Base-by-base conservation (phyloP, 306 rosid species). In the Gynostemma pentaphyllum region DNA sequence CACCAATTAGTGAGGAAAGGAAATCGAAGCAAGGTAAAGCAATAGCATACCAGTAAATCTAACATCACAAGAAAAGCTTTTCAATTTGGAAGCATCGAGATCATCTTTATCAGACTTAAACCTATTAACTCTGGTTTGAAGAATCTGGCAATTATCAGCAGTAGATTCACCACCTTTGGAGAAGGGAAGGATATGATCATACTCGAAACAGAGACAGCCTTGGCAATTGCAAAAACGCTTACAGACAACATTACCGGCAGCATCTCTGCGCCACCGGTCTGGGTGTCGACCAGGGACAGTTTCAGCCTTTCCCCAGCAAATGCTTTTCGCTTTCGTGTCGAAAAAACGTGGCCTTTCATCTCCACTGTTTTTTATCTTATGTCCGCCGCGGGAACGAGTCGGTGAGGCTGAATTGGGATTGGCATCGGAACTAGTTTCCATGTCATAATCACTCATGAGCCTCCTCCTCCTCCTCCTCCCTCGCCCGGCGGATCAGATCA, bases 121-220 rank as follows among this genome's bases (percentile, higher is more conserved):
- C 74, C 96, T 82, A 70, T 88, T 92, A 37, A 88, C 99, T 75
- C 99, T 84, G 23, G 94, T 88, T 71, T 84, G 96, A 69, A 88
- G 96, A 84, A 92, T 92, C 74, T 92, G 96, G 64, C 96, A 88
- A 78, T 92, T 88, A 5, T 84, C 95, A 1, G 68, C 88, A 0
- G 70, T 78, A 15, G 96, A 92, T 69, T 92, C 96, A 60, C 99
- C 99, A 16, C 94, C 96, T 88, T 88, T 92, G 21, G 98, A 88
- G 69, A 70, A 92, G 27, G 95, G 98, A 22, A 88, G 57, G 71
- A 84, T 88, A 70, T 92, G 98, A 63, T 92, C 96, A 68, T 86
- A 88, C 84, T 92, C 90, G 57, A 86, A 92, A 82, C 96, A 92
- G 75, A 92, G 98, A 74, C 94, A 88, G 37, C 96, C 96, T 32